phyloP scores from a whole-genome alignment of 805 yeast species.

The Kuraishia capsulata region DNA sequence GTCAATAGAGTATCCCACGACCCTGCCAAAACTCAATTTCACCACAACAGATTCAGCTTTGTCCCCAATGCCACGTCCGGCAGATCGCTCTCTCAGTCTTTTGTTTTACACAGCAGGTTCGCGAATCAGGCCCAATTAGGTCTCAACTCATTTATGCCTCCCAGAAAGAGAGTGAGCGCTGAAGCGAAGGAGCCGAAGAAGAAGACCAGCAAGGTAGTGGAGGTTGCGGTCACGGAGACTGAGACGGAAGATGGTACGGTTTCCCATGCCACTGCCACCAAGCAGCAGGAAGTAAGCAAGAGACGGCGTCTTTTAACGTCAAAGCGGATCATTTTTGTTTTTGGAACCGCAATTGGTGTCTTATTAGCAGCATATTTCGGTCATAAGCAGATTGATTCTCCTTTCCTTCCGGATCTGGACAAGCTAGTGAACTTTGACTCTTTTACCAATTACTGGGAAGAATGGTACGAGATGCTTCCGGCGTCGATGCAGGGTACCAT shows the following conservation, averaged over 20 bases:
- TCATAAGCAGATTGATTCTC: conserved; percentile 25
- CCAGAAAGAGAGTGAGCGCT: neutral
- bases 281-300: neutral
- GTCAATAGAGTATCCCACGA: too few species aligned
- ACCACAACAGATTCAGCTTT: too few species aligned
- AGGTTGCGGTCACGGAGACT: neutral
- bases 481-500: conserved; percentile 50
- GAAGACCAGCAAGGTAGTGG: neutral
- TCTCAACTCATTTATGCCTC: too few species aligned
- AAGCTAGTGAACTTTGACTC: conserved; percentile 45
- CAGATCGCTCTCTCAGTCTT: too few species aligned
- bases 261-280: neutral
- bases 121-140: too few species aligned
- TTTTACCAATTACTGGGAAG: conserved; percentile 50
- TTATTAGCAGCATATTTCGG: conserved; percentile 56
- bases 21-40: too few species aligned
- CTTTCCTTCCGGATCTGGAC: conserved; percentile 39
- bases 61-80: too few species aligned
- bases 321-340: conserved; percentile 48
- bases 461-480: conserved; percentile 73
- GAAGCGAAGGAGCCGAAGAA: neutral
- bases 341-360: conserved; percentile 72
- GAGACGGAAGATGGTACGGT: too few species aligned
- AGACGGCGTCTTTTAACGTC: conserved; percentile 27
- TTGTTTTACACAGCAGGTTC: too few species aligned